Evolutionary conservation across 352 stramenopile species (phyloP).

Genomic region (Phytophthora podocarpi): DNA sequence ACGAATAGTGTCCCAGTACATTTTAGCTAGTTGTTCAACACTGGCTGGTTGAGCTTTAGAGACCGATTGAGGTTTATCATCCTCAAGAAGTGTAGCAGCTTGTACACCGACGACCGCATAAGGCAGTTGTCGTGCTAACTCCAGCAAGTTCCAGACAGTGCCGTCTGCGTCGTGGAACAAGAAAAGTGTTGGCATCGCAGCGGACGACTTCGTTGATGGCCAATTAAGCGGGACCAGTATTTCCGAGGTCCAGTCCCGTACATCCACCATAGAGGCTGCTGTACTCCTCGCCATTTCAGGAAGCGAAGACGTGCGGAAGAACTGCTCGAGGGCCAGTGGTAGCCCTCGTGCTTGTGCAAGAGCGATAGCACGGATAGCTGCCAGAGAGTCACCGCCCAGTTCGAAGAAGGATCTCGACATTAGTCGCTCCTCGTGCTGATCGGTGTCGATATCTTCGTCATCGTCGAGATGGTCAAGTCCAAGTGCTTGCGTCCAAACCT

Average conservation of each 20-base stretch:
- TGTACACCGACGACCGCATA: slow-evolving; percentile 48
- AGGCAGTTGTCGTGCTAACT: slow-evolving; percentile 44
- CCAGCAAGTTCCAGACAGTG: slow-evolving; percentile 64
- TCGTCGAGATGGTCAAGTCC: slow-evolving; percentile 26
- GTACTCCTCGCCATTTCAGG: slow-evolving; percentile 42
- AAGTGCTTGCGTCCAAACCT: slow-evolving; percentile 60
- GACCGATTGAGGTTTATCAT: too few species aligned
- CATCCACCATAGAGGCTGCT: slow-evolving; percentile 17
- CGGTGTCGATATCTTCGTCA: slow-evolving; percentile 11
- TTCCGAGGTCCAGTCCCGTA: slow-evolving; percentile 12
- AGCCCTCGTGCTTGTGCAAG: slow-evolving; percentile 56
- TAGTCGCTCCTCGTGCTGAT: slow-evolving; percentile 10
- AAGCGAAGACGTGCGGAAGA: slow-evolving; percentile 48
- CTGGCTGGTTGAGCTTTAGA: neutral
- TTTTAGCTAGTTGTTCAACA: slow-evolving; percentile 44
- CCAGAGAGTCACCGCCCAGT: slow-evolving; percentile 67
- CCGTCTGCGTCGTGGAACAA: slow-evolving; percentile 61
- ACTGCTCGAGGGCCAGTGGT: slow-evolving; percentile 45
- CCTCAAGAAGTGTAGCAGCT: too few species aligned
- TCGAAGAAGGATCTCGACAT: slow-evolving; percentile 63
- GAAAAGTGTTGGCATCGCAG: slow-evolving; percentile 38
- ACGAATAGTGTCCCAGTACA: slow-evolving; percentile 45
- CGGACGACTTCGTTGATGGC: neutral
- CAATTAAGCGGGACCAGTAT: slow-evolving; percentile 50
- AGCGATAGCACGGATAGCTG: slow-evolving; percentile 66